A percentile compares a stretch with the other conserved stretches of the same genome.
These are phyloP conservation scores for Pelagophyceae sp. DNA, from an alignment of 352 stramenopile species.

Conservation along the genomic window DNA sequence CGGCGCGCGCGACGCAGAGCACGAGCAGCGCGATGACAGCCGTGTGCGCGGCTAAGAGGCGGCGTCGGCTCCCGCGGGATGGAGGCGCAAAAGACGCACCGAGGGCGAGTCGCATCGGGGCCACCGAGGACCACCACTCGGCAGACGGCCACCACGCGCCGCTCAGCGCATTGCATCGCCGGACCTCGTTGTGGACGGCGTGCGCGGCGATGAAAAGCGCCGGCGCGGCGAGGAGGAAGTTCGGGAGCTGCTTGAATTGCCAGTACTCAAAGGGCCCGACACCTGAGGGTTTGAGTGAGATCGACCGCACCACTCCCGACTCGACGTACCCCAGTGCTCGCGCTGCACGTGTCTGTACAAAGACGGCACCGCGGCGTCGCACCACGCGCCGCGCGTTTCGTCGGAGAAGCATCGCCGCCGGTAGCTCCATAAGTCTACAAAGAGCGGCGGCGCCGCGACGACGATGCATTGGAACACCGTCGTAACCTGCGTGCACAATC, in stretches of 20 bases:
- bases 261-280: constrained; percentile 1
- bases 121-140: not conserved
- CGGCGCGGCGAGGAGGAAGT: constrained; percentile 11
- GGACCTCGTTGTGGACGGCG: not conserved
- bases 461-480: not conserved
- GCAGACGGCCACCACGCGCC: not conserved
- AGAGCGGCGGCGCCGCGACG: not conserved
- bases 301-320: too few species aligned
- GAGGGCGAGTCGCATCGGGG: not conserved
- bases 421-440: not conserved
- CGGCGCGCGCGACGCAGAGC: constrained; percentile 9
- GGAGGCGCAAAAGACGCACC: not conserved
- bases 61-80: not conserved
- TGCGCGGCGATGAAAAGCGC: not conserved
- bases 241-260: not conserved
- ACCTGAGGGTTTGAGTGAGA: too few species aligned
- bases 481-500: too few species aligned
- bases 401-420: not conserved
- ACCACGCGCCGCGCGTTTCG: not conserved
- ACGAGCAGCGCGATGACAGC: not conserved
- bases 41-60: not conserved
- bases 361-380: not conserved
- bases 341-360: not conserved
- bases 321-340: not conserved
- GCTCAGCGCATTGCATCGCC: not conserved